phyloP scores from a whole-genome alignment of 345 rosid species.

The Erysimum cheiranthoides region DNA sequence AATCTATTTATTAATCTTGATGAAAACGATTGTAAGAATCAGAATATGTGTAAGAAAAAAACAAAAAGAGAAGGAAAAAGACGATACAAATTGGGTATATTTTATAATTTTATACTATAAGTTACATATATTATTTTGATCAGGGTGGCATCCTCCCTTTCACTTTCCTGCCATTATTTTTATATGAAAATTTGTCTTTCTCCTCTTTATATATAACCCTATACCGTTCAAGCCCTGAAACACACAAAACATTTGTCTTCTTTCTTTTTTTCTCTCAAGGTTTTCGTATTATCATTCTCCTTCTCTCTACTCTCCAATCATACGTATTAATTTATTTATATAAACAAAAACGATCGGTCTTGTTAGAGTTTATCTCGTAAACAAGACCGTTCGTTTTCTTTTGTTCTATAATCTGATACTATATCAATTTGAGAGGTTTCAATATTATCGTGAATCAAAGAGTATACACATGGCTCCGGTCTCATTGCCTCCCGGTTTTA shows the following conservation, averaged over 20 bases:
- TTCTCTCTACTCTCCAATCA: neutral
- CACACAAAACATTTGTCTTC: constrained; percentile 36
- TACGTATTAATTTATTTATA: neutral
- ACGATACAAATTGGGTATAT: constrained; percentile 15
- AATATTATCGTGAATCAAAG: neutral
- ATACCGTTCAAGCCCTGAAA: constrained; percentile 18
- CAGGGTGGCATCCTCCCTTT: constrained; percentile 20
- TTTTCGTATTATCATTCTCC: neutral
- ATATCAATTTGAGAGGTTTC: neutral
- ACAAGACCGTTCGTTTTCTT: constrained; percentile 36
- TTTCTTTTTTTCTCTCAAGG: neutral
- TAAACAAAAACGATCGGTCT: constrained; percentile 20
- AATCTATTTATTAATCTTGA: constrained; percentile 22
- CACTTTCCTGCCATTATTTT: constrained; percentile 15
- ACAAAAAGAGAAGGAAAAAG: constrained; percentile 42
- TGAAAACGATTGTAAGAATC: constrained; percentile 39
- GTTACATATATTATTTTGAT: neutral
- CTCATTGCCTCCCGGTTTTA: constrained; percentile 79
- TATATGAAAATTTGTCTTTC: constrained; percentile 25
- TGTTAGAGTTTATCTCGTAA: constrained; percentile 29
- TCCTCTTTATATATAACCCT: constrained; percentile 31
- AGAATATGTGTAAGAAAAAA: constrained; percentile 43
- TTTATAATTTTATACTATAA: constrained; percentile 7
- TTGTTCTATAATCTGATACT: neutral
- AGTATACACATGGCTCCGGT: constrained; percentile 60